Base-by-base conservation (phyloP, 2,329 filamentous ascomycete genomes). In the Xylariomycetidae sp. region DNA sequence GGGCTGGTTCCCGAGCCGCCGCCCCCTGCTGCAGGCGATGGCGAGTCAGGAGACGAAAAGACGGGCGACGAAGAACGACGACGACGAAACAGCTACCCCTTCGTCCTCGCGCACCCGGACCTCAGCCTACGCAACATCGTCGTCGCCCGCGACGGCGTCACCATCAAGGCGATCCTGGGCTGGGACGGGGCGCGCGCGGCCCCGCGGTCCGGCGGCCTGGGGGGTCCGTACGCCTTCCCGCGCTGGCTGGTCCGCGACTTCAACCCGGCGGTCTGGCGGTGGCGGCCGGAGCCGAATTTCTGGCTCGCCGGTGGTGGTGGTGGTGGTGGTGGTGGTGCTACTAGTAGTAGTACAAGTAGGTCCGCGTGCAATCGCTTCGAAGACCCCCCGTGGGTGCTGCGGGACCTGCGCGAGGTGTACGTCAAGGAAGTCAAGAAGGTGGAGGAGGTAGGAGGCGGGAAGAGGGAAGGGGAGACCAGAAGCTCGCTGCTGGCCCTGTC, bases 181-280 rank as follows among this genome's bases (percentile, higher is more conserved):
- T 53, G 50, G 50, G 48, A 51, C 17, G 39, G 43, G 9, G 48
- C 41, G 14, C 36, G 40, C 10, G 34, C 34, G n/a, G 43, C 35
- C 17, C 48, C 48, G 13, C 38, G 38, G 26, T 48, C 48, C 6
- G 16, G 46, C 5, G 49, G 50, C 6, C n/a, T n/a, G n/a, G n/a
- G n/a, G n/a, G n/a, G n/a, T n/a, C 46, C 47, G 28, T 45, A 51
- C 42, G 38, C 42, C 5, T 29, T 50, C 8, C 49, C 49, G 10
- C 37, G 35, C 19, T 53, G 49, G 49, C 46, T 51, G 12, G 39
- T 47, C 3, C 37, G 49, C 13, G 50, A 53, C 22, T 47, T 48
- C 24, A 43, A 52, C 29, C 47, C 48, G 6, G 48, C 46, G 20
- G 25, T 40, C 14, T 50, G 44, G 35, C 32, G 39, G 19, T 52